These are phyloP conservation scores for Coemansia umbellata DNA, from an alignment of 192 early-diverging fungal species.

Conservation along the genomic window DNA sequence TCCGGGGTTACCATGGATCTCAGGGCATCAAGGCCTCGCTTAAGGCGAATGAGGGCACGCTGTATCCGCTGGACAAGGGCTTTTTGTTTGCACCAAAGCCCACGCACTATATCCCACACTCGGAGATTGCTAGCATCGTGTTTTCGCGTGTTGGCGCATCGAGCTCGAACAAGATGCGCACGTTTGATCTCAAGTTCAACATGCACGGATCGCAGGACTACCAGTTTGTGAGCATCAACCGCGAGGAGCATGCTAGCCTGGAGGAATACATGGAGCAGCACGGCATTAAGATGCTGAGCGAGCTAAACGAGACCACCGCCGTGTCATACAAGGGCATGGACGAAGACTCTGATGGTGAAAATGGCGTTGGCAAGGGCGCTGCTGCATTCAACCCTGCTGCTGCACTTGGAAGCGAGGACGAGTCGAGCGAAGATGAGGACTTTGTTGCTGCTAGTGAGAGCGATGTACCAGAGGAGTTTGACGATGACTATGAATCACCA, in stretches of 20 bases:
- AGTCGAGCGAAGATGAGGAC: conserved; percentile 84
- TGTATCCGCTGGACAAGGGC: conserved; percentile 93
- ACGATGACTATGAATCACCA: conserved; percentile 57
- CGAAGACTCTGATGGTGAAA: conserved; percentile 18
- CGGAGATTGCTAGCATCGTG: conserved; percentile 81
- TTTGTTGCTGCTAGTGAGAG: conserved; percentile 73
- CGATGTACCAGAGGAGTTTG: conserved; percentile 76
- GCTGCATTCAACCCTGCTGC: conserved; percentile 20
- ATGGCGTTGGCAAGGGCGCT: conserved; percentile 11
- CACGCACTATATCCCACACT: conserved; percentile 77
- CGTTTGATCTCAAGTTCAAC: conserved; percentile 93
- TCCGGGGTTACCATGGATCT: conserved; percentile 67
- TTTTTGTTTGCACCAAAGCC: conserved; percentile 95
- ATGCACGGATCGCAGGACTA: conserved; percentile 74
- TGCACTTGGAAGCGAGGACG: conserved; percentile 61
- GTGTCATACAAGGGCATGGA: conserved; percentile 47
- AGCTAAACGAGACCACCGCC: conserved; percentile 54
- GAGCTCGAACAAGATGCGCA: conserved; percentile 57
- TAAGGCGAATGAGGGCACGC: conserved; percentile 93
- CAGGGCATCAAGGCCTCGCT: conserved; percentile 89
- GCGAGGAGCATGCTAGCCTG: conserved; percentile 83
- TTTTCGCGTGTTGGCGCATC: conserved; percentile 74
- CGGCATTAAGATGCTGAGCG: conserved; percentile 77
- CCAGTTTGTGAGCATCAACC: conserved; percentile 84
- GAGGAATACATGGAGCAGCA: conserved; percentile 79